phyloP scores from a whole-genome alignment of 257 asterid genomes.

The Nicotiana knightiana region DNA sequence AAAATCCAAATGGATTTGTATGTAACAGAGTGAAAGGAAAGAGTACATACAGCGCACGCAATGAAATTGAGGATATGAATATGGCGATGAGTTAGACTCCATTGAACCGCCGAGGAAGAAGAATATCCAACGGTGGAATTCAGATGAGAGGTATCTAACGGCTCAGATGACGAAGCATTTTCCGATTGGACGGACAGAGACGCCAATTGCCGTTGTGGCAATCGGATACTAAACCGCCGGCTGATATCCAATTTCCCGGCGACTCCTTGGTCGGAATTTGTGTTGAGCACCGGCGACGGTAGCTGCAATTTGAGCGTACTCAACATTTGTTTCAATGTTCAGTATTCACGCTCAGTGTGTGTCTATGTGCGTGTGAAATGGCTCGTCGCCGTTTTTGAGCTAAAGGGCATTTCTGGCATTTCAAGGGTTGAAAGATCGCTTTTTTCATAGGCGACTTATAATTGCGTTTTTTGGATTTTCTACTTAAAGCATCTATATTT shows the following conservation, averaged over 20 bases:
- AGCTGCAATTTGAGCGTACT: neutral
- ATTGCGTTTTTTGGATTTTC: no score
- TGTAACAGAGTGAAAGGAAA: slow-evolving; percentile 6
- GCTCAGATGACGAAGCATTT: slow-evolving; percentile 27
- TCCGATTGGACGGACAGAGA: slow-evolving; percentile 29
- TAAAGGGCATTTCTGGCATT: neutral
- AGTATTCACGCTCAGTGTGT: neutral
- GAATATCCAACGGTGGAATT: slow-evolving; percentile 38
- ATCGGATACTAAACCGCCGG: slow-evolving; percentile 28
- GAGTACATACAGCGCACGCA: slow-evolving; percentile 61
- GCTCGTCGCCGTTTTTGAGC: neutral
- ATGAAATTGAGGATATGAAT: slow-evolving; percentile 58
- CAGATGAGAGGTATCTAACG: slow-evolving; percentile 33
- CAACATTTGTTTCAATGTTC: neutral
- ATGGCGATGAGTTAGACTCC: slow-evolving; percentile 55
- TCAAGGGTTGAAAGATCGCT: neutral
- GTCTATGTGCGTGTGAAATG: neutral
- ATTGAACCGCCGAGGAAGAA: slow-evolving; percentile 22
- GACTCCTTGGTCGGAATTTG: neutral
- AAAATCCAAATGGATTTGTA: neutral
- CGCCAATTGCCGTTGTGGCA: slow-evolving; percentile 33
- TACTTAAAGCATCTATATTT: no score
- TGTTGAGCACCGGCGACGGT: neutral
- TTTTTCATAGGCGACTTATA: no score
- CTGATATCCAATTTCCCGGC: slow-evolving; percentile 16